Evolutionary conservation across 257 asterid genomes (phyloP).

Genomic region (Jaltomata sinuosa): DNA sequence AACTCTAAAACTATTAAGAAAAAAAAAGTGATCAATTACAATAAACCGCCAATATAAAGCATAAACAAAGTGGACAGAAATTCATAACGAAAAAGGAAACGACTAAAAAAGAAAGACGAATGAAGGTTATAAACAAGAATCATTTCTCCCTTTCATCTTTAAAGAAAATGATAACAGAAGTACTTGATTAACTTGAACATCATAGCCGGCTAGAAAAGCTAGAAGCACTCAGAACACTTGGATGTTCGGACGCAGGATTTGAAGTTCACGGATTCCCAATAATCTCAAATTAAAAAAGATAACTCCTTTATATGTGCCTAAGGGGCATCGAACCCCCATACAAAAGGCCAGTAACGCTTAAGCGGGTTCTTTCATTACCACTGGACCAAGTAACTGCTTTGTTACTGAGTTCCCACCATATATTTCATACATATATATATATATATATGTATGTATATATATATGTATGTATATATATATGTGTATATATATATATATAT

Average conservation of each 20-base stretch:
- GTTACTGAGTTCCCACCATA: too few relatives aligned
- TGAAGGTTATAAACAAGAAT: background rate
- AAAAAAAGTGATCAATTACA: background rate
- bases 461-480: too few relatives aligned
- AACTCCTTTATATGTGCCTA: too few relatives aligned
- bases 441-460: too few relatives aligned
- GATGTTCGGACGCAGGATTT: background rate
- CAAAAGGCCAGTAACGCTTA: too few relatives aligned
- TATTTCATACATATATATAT: too few relatives aligned
- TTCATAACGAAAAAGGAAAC: background rate
- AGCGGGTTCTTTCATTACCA: too few relatives aligned
- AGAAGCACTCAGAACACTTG: background rate
- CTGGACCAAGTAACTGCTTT: too few relatives aligned
- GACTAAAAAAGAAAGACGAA: background rate
- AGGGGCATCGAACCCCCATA: too few relatives aligned
- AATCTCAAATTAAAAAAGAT: too few relatives aligned
- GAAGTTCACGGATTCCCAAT: too few relatives aligned
- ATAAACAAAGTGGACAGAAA: background rate
- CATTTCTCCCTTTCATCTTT: background rate
- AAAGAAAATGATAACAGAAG: background rate
- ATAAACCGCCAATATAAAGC: background rate
- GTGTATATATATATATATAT: too few relatives aligned
- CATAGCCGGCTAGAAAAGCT: background rate
- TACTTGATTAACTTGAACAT: background rate
- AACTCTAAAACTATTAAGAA: background rate